Evolutionary conservation across 106 monocot genomes (phyloP), one percentile per base, ranked within the genome.

Genomic region (Vanilla planifolia): DNA sequence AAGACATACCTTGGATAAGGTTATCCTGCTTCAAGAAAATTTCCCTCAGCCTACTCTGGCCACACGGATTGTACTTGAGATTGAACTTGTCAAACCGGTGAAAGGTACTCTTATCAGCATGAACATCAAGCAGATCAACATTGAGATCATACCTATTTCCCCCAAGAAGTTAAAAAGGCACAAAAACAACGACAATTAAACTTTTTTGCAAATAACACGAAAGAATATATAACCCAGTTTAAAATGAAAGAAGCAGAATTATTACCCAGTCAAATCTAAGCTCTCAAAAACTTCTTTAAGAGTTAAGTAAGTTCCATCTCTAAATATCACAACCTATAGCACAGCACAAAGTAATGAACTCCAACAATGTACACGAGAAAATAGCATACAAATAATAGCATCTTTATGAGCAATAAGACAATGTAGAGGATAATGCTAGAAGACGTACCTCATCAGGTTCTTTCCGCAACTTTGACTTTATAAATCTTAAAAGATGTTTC

Each of bases 81-180:
- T 98, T 98, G 65, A 98, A 98, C 55, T 91, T 98, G 66, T 98
- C 96, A 80, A 98, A 98, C 27, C 96, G 91, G 75, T 98, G 96
- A 70, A 98, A 98, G 28, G 96, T 98, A 60, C 96, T 98, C 79
- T 98, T 98, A 75, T 98, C 96, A 43, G 96, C 96, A 75, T 98
- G 96, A 22, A 98, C 96, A 82, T 98, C 96, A 66, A 98, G 65
- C 30, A 98, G 66, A 71, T 98, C 96, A 50, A 98, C 96, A 78
- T 91, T 98, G 5, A 98, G 75, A 45, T 98, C 96, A 75, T 98
- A 91, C 74, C 96, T 98, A 71, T 29, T 65, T 23, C 35, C 51
- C 47, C 44, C 9, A 26, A 52, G 14, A 30, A 33, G 25, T 30
- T 30, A 29, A 50, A 33, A 30, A 19, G 20, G 41, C 43, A 51